These are phyloP conservation scores for Pseudopithomyces chartarum DNA, from an alignment of 2,329 filamentous ascomycete species.

Conservation along the genomic window DNA sequence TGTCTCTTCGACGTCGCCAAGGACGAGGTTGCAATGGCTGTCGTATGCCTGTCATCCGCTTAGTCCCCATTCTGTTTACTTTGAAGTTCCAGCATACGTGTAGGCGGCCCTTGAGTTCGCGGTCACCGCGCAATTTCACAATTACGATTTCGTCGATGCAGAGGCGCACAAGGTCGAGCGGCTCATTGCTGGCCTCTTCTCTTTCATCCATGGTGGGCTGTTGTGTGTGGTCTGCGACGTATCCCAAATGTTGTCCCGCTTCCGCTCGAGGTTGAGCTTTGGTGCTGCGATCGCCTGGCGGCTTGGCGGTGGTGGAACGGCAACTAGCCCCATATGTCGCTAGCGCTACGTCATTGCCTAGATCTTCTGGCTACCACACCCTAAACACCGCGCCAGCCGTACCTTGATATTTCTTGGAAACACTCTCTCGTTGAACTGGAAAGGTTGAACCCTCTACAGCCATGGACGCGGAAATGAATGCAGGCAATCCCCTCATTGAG, in stretches of 20 bases:
- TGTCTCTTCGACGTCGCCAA: slow-evolving; percentile 96
- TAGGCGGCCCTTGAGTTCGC: slow-evolving; percentile 91
- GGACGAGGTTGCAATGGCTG: slow-evolving; percentile 94
- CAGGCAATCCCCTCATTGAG: slow-evolving; percentile 58
- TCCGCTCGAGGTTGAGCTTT: slow-evolving; percentile 14
- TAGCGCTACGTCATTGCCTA: slow-evolving; percentile 21
- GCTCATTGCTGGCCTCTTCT: slow-evolving; percentile 76
- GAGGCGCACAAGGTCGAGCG: slow-evolving; percentile 92
- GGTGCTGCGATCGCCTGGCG: slow-evolving; percentile 8
- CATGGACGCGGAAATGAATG: slow-evolving; percentile 39
- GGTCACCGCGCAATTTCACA: slow-evolving; percentile 93
- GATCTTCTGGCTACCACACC: slow-evolving; percentile 8
- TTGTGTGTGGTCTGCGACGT: neutral
- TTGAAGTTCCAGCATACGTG: slow-evolving; percentile 65
- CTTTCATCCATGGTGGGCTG: slow-evolving; percentile 74
- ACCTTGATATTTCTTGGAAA: neutral
- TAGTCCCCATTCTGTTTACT: neutral
- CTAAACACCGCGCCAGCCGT: neutral
- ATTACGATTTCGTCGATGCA: slow-evolving; percentile 96
- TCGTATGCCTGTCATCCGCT: slow-evolving; percentile 79
- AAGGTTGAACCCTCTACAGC: slow-evolving; percentile 3
- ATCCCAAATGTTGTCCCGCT: neutral
- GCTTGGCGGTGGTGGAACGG: slow-evolving; percentile 20
- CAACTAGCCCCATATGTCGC: slow-evolving; percentile 6
- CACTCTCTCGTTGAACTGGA: neutral